phyloP scores from a whole-genome alignment of 148 eudicot species.

The Limonium bicolor region DNA sequence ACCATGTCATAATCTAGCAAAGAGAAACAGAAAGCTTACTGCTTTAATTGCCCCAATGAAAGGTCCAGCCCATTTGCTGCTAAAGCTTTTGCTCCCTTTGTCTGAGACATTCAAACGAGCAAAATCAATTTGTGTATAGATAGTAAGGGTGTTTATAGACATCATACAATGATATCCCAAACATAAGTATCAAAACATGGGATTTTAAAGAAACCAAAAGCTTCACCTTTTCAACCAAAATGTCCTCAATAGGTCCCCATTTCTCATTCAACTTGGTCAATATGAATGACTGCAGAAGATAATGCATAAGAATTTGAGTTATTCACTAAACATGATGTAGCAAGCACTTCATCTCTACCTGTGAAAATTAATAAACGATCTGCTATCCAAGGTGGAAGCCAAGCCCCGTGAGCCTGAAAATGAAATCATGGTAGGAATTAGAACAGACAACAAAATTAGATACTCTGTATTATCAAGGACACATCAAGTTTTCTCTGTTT shows the following conservation, averaged over 20 bases:
- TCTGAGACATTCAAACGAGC: slow-evolving; percentile 11
- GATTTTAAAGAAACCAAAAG: slow-evolving; percentile 2
- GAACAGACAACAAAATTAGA: slow-evolving; percentile 1
- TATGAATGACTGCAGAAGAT: slow-evolving; percentile 35
- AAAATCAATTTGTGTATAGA: not conserved
- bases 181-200: not conserved
- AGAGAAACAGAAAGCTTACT: slow-evolving; percentile 25
- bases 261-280: slow-evolving; percentile 57
- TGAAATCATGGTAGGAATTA: slow-evolving; percentile 5
- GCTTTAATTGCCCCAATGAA: slow-evolving; percentile 56
- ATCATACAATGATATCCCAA: not conserved
- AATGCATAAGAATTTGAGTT: not conserved
- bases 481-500: not conserved
- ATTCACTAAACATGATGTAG: not conserved
- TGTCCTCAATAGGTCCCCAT: slow-evolving; percentile 63
- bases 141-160: no score
- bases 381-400: slow-evolving; percentile 95
- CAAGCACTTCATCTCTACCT: slow-evolving; percentile 17
- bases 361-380: slow-evolving; percentile 27
- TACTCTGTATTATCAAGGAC: not conserved
- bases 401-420: slow-evolving; percentile 70
- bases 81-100: slow-evolving; percentile 56
- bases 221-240: slow-evolving; percentile 37
- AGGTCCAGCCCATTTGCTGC: slow-evolving; percentile 73
- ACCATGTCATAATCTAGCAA: not conserved